phyloP scores from a whole-genome alignment of 257 asterid species.

The Solanum piurae region DNA sequence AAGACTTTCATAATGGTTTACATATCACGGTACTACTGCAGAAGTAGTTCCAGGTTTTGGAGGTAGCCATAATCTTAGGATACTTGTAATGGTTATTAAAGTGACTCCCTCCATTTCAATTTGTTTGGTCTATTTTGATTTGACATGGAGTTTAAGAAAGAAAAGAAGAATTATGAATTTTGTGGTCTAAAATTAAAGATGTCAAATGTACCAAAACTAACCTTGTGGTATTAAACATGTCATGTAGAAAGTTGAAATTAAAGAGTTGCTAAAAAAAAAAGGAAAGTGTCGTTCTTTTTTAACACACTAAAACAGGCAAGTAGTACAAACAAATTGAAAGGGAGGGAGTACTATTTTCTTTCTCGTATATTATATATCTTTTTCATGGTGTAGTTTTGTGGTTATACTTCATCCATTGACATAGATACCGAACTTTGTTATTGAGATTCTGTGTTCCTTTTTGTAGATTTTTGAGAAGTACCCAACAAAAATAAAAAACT shows the following conservation, averaged over 20 bases:
- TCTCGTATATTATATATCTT: background rate
- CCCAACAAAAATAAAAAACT: constrained; percentile 83
- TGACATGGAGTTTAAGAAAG: background rate
- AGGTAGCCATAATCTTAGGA: background rate
- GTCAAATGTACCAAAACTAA: background rate
- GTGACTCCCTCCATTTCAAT: background rate
- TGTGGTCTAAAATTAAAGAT: background rate
- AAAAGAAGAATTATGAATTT: no score
- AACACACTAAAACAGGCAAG: background rate
- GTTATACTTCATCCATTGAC: background rate
- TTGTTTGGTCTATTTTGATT: background rate
- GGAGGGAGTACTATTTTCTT: background rate
- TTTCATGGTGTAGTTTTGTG: background rate
- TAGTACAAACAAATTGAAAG: background rate
- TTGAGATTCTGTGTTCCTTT: background rate
- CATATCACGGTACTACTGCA: background rate
- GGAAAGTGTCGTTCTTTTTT: no score
- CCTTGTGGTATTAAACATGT: background rate
- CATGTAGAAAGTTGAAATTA: background rate
- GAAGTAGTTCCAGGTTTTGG: background rate
- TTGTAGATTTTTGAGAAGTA: constrained; percentile 71
- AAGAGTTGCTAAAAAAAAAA: background rate
- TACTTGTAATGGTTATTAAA: no score
- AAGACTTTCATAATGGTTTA: background rate
- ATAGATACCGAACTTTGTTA: background rate